Evolutionary conservation across 352 stramenopile species (phyloP).

Genomic region (Pythium dissotocum): DNA sequence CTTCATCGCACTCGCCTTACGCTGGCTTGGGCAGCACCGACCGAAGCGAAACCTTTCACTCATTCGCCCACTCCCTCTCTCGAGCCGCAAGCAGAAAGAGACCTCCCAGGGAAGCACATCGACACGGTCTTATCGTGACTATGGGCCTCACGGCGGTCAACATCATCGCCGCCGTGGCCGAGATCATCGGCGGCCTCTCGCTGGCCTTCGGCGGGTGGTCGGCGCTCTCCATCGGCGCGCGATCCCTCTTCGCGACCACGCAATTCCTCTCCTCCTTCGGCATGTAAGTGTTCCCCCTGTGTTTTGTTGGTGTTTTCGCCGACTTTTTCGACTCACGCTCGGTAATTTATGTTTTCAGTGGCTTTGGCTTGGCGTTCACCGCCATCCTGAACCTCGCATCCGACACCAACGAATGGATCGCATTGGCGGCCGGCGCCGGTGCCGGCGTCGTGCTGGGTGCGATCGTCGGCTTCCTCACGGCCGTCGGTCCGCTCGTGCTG

Average conservation of each 20-base stretch:
- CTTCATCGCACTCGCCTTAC: conserved; percentile 21
- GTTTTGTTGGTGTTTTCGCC: conserved; percentile 8
- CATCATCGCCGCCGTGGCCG: conserved; percentile 78
- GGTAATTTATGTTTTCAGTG: conserved; percentile 34
- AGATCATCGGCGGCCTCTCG: conserved; percentile 78
- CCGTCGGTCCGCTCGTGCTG: conserved; percentile 67
- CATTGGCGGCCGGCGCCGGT: conserved; percentile 57
- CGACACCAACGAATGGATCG: conserved; percentile 78
- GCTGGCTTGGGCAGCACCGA: neutral
- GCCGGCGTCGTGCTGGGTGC: conserved; percentile 63
- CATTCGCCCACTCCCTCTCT: conserved; percentile 10
- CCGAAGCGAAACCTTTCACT: conserved; percentile 7
- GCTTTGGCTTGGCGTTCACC: conserved; percentile 69
- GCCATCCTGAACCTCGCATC: conserved; percentile 57
- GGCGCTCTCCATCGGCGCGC: conserved; percentile 77
- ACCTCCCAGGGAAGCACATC: conserved; percentile 8
- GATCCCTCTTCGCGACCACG: conserved; percentile 80
- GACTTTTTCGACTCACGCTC: neutral
- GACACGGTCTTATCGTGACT: conserved; percentile 11
- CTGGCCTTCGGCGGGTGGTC: conserved; percentile 88
- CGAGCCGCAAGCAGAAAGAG: conserved; percentile 4
- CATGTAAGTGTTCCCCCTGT: conserved; percentile 61
- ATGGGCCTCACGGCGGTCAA: conserved; percentile 52
- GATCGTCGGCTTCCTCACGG: conserved; percentile 76
- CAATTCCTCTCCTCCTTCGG: conserved; percentile 82